Percentiles rank a stretch among this genome's conserved stretches.
phyloP scores from a whole-genome alignment of 2,329 filamentous ascomycete genomes.

The Tolypocladium pustulatum region DNA sequence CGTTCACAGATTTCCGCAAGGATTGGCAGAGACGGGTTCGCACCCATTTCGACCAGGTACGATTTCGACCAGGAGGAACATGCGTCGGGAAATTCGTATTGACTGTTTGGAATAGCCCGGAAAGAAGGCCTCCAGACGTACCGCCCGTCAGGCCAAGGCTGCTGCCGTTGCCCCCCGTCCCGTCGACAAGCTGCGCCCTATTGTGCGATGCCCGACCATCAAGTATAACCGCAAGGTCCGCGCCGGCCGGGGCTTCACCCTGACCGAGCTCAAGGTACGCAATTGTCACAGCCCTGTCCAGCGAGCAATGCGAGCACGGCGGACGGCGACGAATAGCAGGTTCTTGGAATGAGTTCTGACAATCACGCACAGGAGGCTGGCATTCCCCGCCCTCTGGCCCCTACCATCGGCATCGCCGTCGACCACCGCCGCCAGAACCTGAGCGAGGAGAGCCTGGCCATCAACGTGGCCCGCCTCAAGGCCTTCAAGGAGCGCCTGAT shows the following conservation, averaged over 20 bases:
- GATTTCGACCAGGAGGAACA: conserved; percentile 4
- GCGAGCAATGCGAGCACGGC: neutral
- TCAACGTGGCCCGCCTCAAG: conserved; percentile 96
- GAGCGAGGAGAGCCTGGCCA: conserved; percentile 85
- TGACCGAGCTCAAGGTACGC: conserved; percentile 93
- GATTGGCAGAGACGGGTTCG: conserved; percentile 99
- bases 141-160: conserved; percentile 89
- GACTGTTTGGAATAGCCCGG: conserved; percentile 57
- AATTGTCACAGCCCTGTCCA: neutral
- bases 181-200: conserved; percentile 89
- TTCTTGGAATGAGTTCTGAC: conserved; percentile 19
- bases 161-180: conserved; percentile 91
- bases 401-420: conserved; percentile 94
- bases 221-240: conserved; percentile 99
- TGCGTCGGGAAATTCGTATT: conserved; percentile 15
- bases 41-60: conserved; percentile 99
- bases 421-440: conserved; percentile 96
- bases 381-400: conserved; percentile 86
- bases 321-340: neutral
- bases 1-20: conserved; percentile 82
- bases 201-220: conserved; percentile 95
- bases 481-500: conserved; percentile 94
- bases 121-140: conserved; percentile 87
- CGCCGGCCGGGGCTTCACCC: conserved; percentile 93
- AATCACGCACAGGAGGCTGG: conserved; percentile 67